Conservation (phyloP, 352 stramenopile genomes). For the Lagenidium giganteum region DNA sequence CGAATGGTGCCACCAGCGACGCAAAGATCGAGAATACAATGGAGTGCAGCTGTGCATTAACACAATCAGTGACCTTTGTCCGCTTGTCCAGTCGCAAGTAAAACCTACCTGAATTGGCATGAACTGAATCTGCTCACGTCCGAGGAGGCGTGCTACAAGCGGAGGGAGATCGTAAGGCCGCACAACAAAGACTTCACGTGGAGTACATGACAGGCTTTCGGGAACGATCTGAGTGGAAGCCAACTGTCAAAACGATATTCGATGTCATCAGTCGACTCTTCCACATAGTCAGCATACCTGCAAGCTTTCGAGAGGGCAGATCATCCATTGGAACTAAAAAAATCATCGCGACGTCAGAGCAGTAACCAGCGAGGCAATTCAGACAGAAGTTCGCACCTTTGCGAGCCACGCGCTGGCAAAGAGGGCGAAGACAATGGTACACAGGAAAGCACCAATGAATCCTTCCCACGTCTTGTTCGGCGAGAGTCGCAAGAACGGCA, state of each 20-base stretch:
- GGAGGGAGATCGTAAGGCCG: constrained; percentile 60
- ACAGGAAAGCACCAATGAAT: constrained; percentile 94
- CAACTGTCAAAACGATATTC: constrained; percentile 19
- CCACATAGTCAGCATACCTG: no score
- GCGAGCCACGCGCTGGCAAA: constrained; percentile 87
- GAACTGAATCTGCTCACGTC: constrained; percentile 69
- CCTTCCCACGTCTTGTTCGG: constrained; percentile 99
- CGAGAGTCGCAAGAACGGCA: constrained; percentile 82
- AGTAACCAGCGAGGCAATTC: no score
- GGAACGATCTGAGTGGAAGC: constrained; percentile 73
- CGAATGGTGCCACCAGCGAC: constrained; percentile 96
- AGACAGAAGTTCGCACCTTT: no score
- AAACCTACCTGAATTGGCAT: constrained; percentile 85
- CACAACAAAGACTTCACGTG: constrained; percentile 56
- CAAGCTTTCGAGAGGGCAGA: constrained; percentile 78
- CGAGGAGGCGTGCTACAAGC: constrained; percentile 77
- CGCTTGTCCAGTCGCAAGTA: constrained; percentile 8
- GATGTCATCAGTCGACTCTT: background rate
- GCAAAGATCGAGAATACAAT: constrained; percentile 94
- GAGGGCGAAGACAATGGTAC: constrained; percentile 91
- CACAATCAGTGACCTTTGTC: background rate
- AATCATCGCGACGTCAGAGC: no score
- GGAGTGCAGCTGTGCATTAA: constrained; percentile 88
- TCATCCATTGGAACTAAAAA: constrained; percentile 88
- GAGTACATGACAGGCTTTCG: constrained; percentile 58